Percentiles rank a stretch among this genome's conserved stretches.
These are phyloP conservation scores for Paxillus ammoniavirescens DNA, from an alignment of 768 basidiomycete genomes.

Conservation along the genomic window DNA sequence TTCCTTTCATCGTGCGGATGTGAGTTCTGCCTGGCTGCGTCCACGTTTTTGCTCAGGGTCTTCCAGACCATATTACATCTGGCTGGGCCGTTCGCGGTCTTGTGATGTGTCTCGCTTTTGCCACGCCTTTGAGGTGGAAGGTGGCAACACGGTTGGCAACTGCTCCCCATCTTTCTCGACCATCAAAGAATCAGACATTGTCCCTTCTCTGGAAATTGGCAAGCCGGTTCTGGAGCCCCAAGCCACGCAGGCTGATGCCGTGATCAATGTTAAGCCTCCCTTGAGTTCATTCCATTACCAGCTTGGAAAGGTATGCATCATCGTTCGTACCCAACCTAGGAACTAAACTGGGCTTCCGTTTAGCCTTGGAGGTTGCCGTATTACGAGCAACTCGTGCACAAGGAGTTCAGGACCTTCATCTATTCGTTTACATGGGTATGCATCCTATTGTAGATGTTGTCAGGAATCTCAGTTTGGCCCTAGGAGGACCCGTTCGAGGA, in stretches of 20 bases:
- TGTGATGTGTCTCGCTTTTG: constrained; percentile 55
- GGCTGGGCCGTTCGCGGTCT: constrained; percentile 65
- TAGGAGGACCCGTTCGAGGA: constrained; percentile 77
- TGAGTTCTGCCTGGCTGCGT: constrained; percentile 27
- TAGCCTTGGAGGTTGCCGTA: constrained; percentile 70
- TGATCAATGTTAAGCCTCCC: constrained; percentile 52
- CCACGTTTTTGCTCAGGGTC: background rate
- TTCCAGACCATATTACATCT: constrained; percentile 67
- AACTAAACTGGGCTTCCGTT: constrained; percentile 4
- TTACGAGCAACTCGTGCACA: constrained; percentile 66
- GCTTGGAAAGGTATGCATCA: constrained; percentile 39
- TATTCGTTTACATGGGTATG: constrained; percentile 63
- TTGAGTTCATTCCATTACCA: constrained; percentile 67
- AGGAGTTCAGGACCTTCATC: constrained; percentile 61
- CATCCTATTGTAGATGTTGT: constrained; percentile 1
- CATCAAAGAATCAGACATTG: constrained; percentile 34
- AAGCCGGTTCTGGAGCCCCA: constrained; percentile 33
- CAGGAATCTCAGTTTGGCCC: constrained; percentile 2
- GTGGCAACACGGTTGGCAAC: constrained; percentile 57
- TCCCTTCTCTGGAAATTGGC: constrained; percentile 44
- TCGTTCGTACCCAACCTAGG: background rate
- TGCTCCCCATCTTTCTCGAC: constrained; percentile 38
- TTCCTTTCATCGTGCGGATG: constrained; percentile 69
- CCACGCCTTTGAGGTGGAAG: constrained; percentile 61
- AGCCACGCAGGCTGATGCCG: constrained; percentile 21